Percentiles rank a stretch among this genome's conserved stretches.
Conservation (phyloP, 202 grass and related monocot genomes). For the Schoenoplectus tabernaemontani region DNA sequence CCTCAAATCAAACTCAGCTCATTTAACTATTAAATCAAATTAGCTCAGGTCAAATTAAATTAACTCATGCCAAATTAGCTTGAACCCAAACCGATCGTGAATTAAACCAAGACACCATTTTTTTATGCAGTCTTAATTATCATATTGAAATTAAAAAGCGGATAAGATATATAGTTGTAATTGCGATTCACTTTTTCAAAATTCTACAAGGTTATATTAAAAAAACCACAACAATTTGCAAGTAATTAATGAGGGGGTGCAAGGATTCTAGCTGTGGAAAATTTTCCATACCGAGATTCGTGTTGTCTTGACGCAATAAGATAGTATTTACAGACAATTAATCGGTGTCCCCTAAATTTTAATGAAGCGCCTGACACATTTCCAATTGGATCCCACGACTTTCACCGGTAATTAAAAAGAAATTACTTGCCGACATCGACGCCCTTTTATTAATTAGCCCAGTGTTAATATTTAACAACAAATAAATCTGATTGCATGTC, state of each 20-base stretch:
- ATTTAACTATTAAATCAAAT: no score
- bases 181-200: no score
- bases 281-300: neutral
- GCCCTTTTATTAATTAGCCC: neutral
- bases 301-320: neutral
- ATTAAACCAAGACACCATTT: no score
- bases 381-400: neutral
- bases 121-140: no score
- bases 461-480: neutral
- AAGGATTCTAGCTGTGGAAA: neutral
- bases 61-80: no score
- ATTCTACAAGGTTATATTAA: neutral
- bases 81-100: no score
- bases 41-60: no score
- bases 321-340: neutral
- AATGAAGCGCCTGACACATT: neutral
- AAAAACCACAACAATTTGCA: neutral
- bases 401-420: neutral
- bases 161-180: no score
- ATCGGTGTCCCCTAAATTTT: neutral
- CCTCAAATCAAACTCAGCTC: no score
- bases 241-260: neutral
- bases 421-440: neutral
- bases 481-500: no score
- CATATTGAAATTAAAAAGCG: no score